These are phyloP conservation scores for Globisporangium apiculatum DNA, from an alignment of 352 stramenopile genomes.

Conservation along the genomic window DNA sequence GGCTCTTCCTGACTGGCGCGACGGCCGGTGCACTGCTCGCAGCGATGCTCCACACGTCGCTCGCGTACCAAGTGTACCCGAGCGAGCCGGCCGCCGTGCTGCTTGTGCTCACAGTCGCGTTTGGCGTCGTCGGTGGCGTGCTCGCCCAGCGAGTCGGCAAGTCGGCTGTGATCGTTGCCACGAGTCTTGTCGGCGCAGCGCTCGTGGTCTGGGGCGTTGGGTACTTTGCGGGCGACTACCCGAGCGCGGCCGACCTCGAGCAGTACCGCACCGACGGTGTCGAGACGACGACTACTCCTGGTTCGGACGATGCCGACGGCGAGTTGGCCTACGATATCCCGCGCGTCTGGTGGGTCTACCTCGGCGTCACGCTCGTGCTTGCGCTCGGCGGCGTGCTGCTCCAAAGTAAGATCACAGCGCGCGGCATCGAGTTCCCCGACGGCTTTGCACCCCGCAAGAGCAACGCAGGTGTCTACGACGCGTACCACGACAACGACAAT, in stretches of 20 bases:
- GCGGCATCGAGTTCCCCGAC: neutral
- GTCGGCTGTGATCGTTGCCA: slow-evolving; percentile 46
- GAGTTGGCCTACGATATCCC: slow-evolving; percentile 42
- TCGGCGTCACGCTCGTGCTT: slow-evolving; percentile 30
- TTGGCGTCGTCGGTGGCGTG: slow-evolving; percentile 34
- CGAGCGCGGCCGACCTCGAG: slow-evolving; percentile 27
- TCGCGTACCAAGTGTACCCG: slow-evolving; percentile 45
- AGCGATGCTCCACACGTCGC: slow-evolving; percentile 35
- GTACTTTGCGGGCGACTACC: slow-evolving; percentile 57
- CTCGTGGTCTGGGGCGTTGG: slow-evolving; percentile 42
- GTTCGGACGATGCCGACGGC: slow-evolving; percentile 11
- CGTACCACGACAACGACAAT: too few species aligned
- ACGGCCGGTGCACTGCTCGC: slow-evolving; percentile 35
- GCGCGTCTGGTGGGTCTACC: slow-evolving; percentile 46
- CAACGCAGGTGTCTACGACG: too few species aligned
- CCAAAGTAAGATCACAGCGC: slow-evolving; percentile 25
- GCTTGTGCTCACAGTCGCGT: slow-evolving; percentile 31
- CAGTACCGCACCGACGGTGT: slow-evolving; percentile 17
- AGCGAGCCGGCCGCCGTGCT: slow-evolving; percentile 33
- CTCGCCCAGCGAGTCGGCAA: slow-evolving; percentile 41
- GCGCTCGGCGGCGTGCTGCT: slow-evolving; percentile 27
- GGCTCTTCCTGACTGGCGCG: slow-evolving; percentile 48
- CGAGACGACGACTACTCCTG: too few species aligned
- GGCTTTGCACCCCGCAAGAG: too few species aligned
- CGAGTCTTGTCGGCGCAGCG: slow-evolving; percentile 38